Evolutionary conservation across 768 basidiomycete species (phyloP).

Genomic region (Coprinopsis strossmayeri): DNA sequence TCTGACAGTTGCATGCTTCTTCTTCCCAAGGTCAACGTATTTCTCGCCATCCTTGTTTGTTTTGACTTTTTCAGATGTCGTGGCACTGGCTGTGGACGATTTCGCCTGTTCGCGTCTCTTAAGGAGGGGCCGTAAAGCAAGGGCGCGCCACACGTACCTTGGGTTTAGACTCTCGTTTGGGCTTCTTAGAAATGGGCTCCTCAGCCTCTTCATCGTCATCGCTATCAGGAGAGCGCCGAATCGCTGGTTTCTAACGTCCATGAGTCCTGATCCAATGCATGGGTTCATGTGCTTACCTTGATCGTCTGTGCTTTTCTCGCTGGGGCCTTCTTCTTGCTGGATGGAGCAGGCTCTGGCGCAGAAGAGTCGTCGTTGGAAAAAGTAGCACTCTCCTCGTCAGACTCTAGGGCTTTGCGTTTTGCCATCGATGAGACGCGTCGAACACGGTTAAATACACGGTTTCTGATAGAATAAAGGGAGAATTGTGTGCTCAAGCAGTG

Average conservation of each 20-base stretch:
- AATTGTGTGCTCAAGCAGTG: no score
- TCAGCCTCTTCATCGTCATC: slow-evolving; percentile 11
- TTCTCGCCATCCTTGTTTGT: slow-evolving; percentile 35
- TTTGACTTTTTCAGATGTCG: slow-evolving; percentile 21
- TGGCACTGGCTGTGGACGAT: not conserved
- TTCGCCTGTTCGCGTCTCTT: no score
- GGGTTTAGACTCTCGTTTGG: slow-evolving; percentile 21
- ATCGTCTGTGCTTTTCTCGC: slow-evolving; percentile 1
- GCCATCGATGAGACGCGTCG: slow-evolving; percentile 16
- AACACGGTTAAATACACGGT: not conserved
- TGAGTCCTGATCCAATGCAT: no score
- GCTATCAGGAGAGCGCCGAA: not conserved
- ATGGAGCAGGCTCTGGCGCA: not conserved
- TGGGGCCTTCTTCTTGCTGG: slow-evolving; percentile 1
- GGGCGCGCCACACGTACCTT: not conserved
- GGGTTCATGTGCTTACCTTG: not conserved
- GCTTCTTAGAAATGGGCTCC: slow-evolving; percentile 27
- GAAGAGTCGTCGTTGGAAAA: not conserved
- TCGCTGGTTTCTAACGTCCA: not conserved
- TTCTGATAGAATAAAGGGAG: not conserved
- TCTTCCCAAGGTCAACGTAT: slow-evolving; percentile 70
- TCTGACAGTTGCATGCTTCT: slow-evolving; percentile 55
- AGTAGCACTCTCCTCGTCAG: slow-evolving; percentile 6
- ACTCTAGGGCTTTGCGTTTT: slow-evolving; percentile 19
- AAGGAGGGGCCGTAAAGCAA: no score